These are phyloP conservation scores for Torulaspora gathmanii DNA, from an alignment of 805 yeast species.

Conservation along the genomic window DNA sequence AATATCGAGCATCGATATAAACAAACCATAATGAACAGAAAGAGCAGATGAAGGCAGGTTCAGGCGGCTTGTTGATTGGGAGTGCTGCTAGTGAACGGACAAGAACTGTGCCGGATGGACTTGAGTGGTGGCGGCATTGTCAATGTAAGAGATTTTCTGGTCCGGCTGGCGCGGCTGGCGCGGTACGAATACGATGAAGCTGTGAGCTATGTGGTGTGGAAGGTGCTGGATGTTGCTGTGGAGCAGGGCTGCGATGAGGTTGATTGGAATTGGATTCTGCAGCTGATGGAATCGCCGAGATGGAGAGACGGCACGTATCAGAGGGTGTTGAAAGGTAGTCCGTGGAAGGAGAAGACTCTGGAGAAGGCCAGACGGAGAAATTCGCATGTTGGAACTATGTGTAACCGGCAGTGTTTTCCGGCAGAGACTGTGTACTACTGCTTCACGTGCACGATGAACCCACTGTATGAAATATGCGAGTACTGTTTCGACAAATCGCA, in stretches of 20 bases:
- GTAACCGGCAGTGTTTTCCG: conserved; percentile 28
- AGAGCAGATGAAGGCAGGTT: too few species aligned
- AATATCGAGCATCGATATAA: conserved; percentile 6
- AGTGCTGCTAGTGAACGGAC: conserved; percentile 1
- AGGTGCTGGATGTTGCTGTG: conserved; percentile 19
- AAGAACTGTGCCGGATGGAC: conserved; percentile 7
- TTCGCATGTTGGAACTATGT: conserved; percentile 26
- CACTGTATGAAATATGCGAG: conserved; percentile 50
- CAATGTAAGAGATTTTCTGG: conserved; percentile 27
- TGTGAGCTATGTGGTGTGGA: conserved; percentile 30
- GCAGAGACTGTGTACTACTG: conserved; percentile 33
- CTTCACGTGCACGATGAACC: conserved; percentile 33
- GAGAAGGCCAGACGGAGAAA: conserved; percentile 1
- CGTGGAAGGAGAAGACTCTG: conserved; percentile 18
- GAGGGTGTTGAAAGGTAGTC: conserved; percentile 9
- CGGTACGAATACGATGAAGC: conserved; percentile 25
- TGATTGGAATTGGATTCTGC: conserved; percentile 24
- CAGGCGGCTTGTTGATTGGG: too few species aligned
- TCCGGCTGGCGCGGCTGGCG: conserved; percentile 26
- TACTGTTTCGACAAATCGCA: conserved; percentile 64
- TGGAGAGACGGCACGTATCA: conserved; percentile 23
- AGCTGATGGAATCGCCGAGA: conserved; percentile 17
- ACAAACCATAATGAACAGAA: neutral
- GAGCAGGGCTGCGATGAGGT: conserved; percentile 13
- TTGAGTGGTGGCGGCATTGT: conserved; percentile 8